Evolutionary conservation across 1,139 yeast species (phyloP).

Genomic region (Pneumocystis wakefieldiae): DNA sequence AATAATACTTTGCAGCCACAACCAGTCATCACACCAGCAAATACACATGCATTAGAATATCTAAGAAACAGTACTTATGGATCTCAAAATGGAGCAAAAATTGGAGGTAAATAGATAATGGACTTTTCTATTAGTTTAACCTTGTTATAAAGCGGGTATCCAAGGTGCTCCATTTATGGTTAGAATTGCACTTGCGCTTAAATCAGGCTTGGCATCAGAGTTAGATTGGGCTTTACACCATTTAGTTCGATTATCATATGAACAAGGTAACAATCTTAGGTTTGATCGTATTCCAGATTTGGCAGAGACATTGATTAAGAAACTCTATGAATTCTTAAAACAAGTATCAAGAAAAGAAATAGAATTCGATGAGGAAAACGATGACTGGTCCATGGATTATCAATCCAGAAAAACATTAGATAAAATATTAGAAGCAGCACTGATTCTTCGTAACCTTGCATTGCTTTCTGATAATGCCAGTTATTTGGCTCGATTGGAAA

Average conservation of each 20-base stretch:
- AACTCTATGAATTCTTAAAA: slow-evolving; percentile 21
- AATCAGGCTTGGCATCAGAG: slow-evolving; percentile 44
- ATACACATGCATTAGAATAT: slow-evolving; percentile 7
- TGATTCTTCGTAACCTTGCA: slow-evolving; percentile 62
- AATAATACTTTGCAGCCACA: slow-evolving; percentile 1
- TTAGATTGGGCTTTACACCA: slow-evolving; percentile 52
- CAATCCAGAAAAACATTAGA: slow-evolving; percentile 26
- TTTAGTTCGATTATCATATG: slow-evolving; percentile 42
- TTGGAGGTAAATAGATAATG: neutral
- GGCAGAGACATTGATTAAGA: slow-evolving; percentile 36
- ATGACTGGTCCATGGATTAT: slow-evolving; percentile 1
- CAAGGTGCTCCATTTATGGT: slow-evolving; percentile 17
- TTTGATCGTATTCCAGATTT: slow-evolving; percentile 37
- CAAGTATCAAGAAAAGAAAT: neutral
- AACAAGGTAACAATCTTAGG: slow-evolving; percentile 34
- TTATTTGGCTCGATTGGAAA: slow-evolving; percentile 43
- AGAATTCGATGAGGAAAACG: neutral
- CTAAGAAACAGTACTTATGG: neutral
- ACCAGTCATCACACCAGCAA: slow-evolving; percentile 12
- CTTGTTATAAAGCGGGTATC: neutral
- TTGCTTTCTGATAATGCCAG: slow-evolving; percentile 78
- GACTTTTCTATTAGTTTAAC: neutral
- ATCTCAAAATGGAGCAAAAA: neutral
- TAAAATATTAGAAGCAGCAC: slow-evolving; percentile 44
- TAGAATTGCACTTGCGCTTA: slow-evolving; percentile 50